A percentile compares a stretch with the other conserved stretches of the same genome.
phyloP scores from a whole-genome alignment of 2,329 filamentous ascomycete genomes.

The Pezizomycotina sp. region DNA sequence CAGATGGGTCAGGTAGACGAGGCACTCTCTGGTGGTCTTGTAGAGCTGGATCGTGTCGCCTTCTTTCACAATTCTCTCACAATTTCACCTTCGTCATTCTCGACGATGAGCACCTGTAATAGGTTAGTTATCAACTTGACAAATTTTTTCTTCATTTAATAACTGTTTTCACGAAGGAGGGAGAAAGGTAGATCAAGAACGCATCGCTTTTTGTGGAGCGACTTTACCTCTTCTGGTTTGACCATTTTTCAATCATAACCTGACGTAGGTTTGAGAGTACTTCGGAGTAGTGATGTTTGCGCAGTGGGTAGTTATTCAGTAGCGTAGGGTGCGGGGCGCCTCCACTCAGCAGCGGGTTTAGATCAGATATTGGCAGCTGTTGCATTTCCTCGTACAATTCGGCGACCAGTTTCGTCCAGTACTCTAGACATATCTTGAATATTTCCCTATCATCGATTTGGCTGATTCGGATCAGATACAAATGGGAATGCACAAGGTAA shows the following conservation, averaged over 20 bases:
- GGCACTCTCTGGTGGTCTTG: conserved; percentile 93
- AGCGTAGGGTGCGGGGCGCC: conserved; percentile 71
- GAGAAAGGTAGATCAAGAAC: neutral
- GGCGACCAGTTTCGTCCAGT: conserved; percentile 96
- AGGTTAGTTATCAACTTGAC: conserved; percentile 2
- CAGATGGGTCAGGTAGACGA: conserved; percentile 92
- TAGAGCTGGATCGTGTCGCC: conserved; percentile 97
- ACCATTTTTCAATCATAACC: conserved; percentile 99
- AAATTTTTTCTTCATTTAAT: neutral
- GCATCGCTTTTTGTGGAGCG: neutral
- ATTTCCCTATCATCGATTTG: conserved; percentile 98
- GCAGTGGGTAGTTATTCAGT: conserved; percentile 77
- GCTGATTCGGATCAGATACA: conserved; percentile 93
- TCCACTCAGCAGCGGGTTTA: conserved; percentile 72
- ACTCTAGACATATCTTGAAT: conserved; percentile 98
- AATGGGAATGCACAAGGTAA: conserved; percentile 88
- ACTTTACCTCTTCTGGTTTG: conserved; percentile 60
- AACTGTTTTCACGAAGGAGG: conserved; percentile 1
- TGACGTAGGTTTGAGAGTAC: conserved; percentile 84
- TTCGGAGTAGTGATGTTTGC: conserved; percentile 96
- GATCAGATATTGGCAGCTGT: conserved; percentile 76
- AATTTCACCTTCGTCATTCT: conserved; percentile 98
- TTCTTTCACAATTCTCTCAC: conserved; percentile 99
- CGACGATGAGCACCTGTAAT: conserved; percentile 70
- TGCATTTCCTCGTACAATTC: conserved; percentile 99